These are phyloP conservation scores for Brassica hybrid DNA, from an alignment of 441 rosid species.

Conservation along the genomic window DNA sequence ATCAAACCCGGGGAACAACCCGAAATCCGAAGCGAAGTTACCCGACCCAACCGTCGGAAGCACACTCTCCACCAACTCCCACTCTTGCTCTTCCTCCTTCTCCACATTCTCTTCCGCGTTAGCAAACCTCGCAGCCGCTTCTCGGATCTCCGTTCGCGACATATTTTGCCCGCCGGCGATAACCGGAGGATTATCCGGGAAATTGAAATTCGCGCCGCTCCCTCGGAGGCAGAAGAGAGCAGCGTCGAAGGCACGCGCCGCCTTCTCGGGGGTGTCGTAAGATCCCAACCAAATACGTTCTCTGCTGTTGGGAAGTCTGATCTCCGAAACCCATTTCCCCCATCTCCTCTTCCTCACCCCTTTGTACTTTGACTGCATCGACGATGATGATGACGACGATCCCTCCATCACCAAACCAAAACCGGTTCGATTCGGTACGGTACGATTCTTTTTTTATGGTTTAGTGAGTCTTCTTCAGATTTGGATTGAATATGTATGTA, in stretches of 20 bases:
- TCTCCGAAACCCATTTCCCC: conserved; percentile 43
- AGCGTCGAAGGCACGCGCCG: conserved; percentile 91
- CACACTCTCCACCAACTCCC: conserved; percentile 35
- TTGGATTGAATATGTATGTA: too few species aligned
- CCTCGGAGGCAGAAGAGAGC: conserved; percentile 80
- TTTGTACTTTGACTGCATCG: too few species aligned
- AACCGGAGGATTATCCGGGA: conserved; percentile 69
- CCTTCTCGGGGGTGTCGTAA: conserved; percentile 67
- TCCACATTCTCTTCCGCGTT: conserved; percentile 43
- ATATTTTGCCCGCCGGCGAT: conserved; percentile 56
- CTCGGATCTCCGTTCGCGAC: conserved; percentile 59
- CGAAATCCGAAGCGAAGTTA: conserved; percentile 39
- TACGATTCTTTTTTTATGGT: too few species aligned
- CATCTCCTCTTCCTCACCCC: too few species aligned
- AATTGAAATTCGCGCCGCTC: conserved; percentile 62
- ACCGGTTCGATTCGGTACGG: too few species aligned
- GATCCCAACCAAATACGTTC: conserved; percentile 91
- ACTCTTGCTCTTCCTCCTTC: background rate
- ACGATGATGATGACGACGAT: too few species aligned
- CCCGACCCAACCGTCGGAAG: conserved; percentile 38
- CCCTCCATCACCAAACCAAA: too few species aligned
- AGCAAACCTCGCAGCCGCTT: conserved; percentile 63
- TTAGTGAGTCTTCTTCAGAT: too few species aligned
- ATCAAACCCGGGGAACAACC: conserved; percentile 39
- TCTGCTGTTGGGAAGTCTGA: conserved; percentile 83